A percentile compares a stretch with the other conserved stretches of the same genome.
Conservation (phyloP, 768 basidiomycete genomes). For the Suillus placidus region DNA sequence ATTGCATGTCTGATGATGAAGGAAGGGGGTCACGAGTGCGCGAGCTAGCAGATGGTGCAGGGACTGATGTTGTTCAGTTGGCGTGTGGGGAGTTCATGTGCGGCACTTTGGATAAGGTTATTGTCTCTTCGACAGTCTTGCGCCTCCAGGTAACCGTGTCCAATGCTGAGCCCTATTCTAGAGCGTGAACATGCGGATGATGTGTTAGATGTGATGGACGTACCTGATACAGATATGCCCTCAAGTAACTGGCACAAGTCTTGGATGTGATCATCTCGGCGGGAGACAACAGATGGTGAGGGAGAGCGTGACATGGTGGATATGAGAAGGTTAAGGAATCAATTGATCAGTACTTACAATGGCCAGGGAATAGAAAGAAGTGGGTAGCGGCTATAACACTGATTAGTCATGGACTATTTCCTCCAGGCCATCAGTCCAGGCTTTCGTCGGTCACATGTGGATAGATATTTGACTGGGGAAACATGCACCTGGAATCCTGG, state of each 20-base stretch:
- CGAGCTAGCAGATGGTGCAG: not conserved
- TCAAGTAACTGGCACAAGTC: not conserved
- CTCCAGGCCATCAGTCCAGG: no score
- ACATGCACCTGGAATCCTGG: no score
- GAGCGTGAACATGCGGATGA: not conserved
- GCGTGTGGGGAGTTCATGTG: not conserved
- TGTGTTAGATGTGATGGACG: not conserved
- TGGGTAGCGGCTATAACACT: no score
- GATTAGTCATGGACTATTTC: no score
- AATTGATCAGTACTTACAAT: no score
- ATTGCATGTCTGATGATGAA: no score
- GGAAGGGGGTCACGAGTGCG: no score
- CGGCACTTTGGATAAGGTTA: not conserved
- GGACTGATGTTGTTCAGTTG: not conserved
- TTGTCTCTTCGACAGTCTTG: not conserved
- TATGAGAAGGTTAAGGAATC: not conserved
- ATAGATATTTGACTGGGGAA: no score
- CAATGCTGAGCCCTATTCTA: not conserved
- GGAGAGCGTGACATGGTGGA: not conserved
- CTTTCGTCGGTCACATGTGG: no score
- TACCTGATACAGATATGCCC: not conserved
- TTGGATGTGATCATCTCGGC: not conserved
- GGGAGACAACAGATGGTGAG: not conserved
- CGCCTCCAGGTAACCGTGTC: slow-evolving; percentile 3
- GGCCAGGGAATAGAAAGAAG: no score